These are phyloP conservation scores for Exophiala calicioides DNA, from an alignment of 2,329 filamentous ascomycete genomes.

Conservation along the genomic window DNA sequence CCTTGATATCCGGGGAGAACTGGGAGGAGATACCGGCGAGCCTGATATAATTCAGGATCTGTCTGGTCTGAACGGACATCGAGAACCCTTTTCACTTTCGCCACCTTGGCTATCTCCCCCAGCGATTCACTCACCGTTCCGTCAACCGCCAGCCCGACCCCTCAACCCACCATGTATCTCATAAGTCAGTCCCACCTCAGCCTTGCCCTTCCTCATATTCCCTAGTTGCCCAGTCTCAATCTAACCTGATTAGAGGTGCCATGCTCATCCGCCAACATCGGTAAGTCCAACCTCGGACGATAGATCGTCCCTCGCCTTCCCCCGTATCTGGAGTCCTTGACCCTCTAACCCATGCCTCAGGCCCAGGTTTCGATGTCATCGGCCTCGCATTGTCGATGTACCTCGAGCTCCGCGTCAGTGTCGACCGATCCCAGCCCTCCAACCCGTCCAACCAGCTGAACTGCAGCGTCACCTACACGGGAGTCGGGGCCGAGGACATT, in stretches of 20 bases:
- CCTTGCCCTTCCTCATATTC: too few species aligned
- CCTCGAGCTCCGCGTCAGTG: conserved; percentile 81
- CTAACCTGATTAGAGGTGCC: conserved; percentile 48
- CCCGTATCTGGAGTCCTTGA: neutral
- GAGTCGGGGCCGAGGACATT: conserved; percentile 71
- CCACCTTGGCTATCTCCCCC: too few species aligned
- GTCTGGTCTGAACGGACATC: too few species aligned
- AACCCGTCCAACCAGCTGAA: conserved; percentile 53
- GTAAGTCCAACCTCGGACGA: conserved; percentile 35
- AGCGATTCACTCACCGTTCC: too few species aligned
- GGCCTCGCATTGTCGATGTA: conserved; percentile 89
- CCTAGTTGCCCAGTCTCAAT: too few species aligned
- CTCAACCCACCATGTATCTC: conserved; percentile 19
- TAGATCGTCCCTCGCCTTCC: neutral
- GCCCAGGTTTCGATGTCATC: conserved; percentile 96
- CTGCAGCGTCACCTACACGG: conserved; percentile 89
- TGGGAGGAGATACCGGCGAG: too few species aligned
- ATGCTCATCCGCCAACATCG: conserved; percentile 96
- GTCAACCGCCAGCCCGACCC: too few species aligned
- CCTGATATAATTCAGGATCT: too few species aligned
- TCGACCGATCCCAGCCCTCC: conserved; percentile 49
- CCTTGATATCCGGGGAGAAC: too few species aligned
- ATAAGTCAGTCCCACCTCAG: conserved; percentile 26
- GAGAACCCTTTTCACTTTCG: neutral
- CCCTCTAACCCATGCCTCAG: conserved; percentile 3